phyloP scores from a whole-genome alignment of 2,329 filamentous ascomycete species.

The Seiridium cupressi region DNA sequence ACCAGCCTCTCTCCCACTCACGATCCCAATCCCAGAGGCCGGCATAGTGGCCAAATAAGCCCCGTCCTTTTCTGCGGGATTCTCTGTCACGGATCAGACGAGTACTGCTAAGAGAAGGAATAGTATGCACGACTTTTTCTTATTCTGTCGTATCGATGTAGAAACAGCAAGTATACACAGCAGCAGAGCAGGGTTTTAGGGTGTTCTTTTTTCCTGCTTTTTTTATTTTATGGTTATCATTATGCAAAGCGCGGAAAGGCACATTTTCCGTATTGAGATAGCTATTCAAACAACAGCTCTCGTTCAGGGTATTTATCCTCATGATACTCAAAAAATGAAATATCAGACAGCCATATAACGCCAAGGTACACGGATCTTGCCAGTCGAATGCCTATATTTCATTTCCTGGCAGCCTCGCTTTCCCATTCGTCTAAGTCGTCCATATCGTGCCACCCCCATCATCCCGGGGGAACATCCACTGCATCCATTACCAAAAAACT shows the following conservation, averaged over 20 bases:
- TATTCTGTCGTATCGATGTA: too few relatives aligned
- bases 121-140: too few relatives aligned
- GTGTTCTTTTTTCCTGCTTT: too few relatives aligned
- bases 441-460: neutral
- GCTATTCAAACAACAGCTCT: neutral
- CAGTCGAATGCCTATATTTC: neutral
- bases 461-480: neutral
- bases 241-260: neutral
- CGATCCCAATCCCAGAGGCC: too few relatives aligned
- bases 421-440: constrained; percentile 2
- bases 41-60: too few relatives aligned
- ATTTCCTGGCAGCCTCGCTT: neutral
- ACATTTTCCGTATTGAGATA: neutral
- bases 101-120: too few relatives aligned
- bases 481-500: neutral
- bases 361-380: neutral
- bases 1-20: too few relatives aligned
- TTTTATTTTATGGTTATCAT: too few relatives aligned
- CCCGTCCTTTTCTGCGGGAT: too few relatives aligned
- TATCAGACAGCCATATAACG: neutral
- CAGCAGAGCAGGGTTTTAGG: too few relatives aligned
- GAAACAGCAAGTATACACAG: too few relatives aligned
- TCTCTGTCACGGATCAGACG: too few relatives aligned
- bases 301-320: neutral
- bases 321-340: neutral